phyloP scores from a whole-genome alignment of 169 alveolate species.

The Babesia bovis region DNA sequence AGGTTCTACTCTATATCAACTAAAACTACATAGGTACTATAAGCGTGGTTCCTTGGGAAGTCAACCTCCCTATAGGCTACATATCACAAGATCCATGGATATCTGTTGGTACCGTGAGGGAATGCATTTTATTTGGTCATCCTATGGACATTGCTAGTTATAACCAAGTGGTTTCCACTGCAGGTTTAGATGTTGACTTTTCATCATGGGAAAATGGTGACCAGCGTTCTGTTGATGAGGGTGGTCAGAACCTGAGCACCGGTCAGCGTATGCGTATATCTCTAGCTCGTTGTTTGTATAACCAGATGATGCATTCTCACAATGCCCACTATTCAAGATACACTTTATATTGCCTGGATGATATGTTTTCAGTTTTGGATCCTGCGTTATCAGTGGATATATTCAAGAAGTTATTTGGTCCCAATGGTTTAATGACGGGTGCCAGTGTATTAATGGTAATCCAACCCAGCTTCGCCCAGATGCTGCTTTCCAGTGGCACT shows the following conservation, averaged over 20 bases:
- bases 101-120: conserved; percentile 78
- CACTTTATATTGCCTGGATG: conserved; percentile 55
- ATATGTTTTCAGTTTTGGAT: conserved; percentile 59
- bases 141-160: conserved; percentile 57
- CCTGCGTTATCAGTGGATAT: conserved; percentile 29
- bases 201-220: conserved; percentile 76
- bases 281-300: conserved; percentile 59
- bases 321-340: conserved; percentile 31
- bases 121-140: conserved; percentile 77
- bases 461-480: conserved; percentile 16
- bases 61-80: conserved; percentile 72
- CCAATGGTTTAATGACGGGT: conserved; percentile 28
- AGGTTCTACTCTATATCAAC: neutral
- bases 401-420: conserved; percentile 46
- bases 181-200: conserved; percentile 72
- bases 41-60: conserved; percentile 23
- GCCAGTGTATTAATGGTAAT: conserved; percentile 39
- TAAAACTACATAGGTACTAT: neutral
- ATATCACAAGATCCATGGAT: conserved; percentile 82
- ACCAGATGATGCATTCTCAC: conserved; percentile 20
- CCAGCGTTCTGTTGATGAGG: conserved; percentile 73
- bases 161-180: conserved; percentile 54
- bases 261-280: conserved; percentile 63
- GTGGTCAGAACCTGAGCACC: conserved; percentile 66
- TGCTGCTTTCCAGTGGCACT: conserved; percentile 7